Evolutionary conservation across 2,329 filamentous ascomycete species (phyloP), one percentile per base, ranked within the genome.

Genomic region (Apiospora saccharicola): DNA sequence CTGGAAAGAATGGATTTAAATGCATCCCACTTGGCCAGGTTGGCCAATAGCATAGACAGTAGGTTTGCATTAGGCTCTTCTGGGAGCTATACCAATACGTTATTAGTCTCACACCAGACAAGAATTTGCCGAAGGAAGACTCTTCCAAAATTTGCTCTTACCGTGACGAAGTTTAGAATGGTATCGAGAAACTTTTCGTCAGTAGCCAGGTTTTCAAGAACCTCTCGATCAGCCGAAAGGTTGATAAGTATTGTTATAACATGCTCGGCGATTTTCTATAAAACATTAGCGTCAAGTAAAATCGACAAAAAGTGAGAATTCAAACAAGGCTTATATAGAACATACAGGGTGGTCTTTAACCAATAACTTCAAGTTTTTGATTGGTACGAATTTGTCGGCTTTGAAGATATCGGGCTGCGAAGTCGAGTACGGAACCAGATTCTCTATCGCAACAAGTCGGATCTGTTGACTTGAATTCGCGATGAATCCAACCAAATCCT

Each of bases 401-500:
- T 98, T 98, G 88, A 99, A 99, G 30, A 98, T 89, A 0, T 87
- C 85, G 0, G 93, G 92, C 75, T 98, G 89, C 1, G 88, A 84
- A 14, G 90, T 88, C 34, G 93, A 93, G 75, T 94, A 98, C 14
- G 94, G 94, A 67, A 98, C 91, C 47, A 98, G 88, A 77, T 97
- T 93, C 82, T 98, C 95, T 71, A 92, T 90, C 68, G 95, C 95
- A 76, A 96, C 88, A 81, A 94, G 91, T 77, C 96, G 91, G 75
- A 98, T 94, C 81, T 98, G 93, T 57, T 94, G 94, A 81, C 97
- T 98, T 73, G 94, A 94, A 84, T 97, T 93, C 82, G 94, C 93
- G 73, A 98, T 93, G 83, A 98, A 98, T 81, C 95, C 94, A 74
- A 98, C 94, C 71, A 98, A 90, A 94, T 95, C 92, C 85, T 94